Percentiles rank a stretch among this genome's conserved stretches.
Evolutionary conservation across 2,329 filamentous ascomycete species (phyloP).

Genomic region (Penicillium sp.): DNA sequence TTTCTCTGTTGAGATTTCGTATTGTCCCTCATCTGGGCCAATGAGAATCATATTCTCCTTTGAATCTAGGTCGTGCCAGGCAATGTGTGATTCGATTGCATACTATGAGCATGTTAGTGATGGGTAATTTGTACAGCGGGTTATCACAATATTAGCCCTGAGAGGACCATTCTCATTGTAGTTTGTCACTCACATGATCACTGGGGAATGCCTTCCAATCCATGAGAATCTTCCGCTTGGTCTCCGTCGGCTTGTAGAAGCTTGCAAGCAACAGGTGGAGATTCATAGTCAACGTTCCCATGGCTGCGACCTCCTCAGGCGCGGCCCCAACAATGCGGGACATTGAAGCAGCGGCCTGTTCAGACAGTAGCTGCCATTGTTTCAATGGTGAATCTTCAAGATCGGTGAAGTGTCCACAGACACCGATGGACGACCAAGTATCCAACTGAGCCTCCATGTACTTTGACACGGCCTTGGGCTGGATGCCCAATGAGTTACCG

Average conservation of each 20-base stretch:
- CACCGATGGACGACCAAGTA: constrained; percentile 79
- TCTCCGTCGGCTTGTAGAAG: constrained; percentile 69
- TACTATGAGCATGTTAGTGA: constrained; percentile 52
- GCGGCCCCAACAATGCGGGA: constrained; percentile 70
- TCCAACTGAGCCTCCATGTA: constrained; percentile 70
- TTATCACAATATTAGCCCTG: background rate
- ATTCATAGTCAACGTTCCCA: constrained; percentile 82
- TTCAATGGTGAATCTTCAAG: constrained; percentile 65
- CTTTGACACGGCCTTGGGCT: constrained; percentile 65
- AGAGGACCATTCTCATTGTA: background rate
- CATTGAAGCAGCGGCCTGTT: constrained; percentile 67
- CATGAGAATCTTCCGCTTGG: constrained; percentile 71
- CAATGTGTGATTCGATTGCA: constrained; percentile 75
- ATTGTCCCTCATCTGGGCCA: constrained; percentile 54
- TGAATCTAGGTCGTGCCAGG: constrained; percentile 65
- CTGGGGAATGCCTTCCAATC: constrained; percentile 87
- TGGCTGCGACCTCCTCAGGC: constrained; percentile 71
- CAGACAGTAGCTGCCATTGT: constrained; percentile 75
- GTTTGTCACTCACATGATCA: constrained; percentile 60
- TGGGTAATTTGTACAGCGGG: background rate
- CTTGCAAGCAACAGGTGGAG: constrained; percentile 76
- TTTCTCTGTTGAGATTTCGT: constrained; percentile 64
- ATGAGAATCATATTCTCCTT: constrained; percentile 69
- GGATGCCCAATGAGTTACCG: constrained; percentile 82
- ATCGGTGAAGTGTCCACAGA: constrained; percentile 74